Evolutionary conservation across 176 grass and related monocot genomes (phyloP).

Genomic region (Puya raimondii): DNA sequence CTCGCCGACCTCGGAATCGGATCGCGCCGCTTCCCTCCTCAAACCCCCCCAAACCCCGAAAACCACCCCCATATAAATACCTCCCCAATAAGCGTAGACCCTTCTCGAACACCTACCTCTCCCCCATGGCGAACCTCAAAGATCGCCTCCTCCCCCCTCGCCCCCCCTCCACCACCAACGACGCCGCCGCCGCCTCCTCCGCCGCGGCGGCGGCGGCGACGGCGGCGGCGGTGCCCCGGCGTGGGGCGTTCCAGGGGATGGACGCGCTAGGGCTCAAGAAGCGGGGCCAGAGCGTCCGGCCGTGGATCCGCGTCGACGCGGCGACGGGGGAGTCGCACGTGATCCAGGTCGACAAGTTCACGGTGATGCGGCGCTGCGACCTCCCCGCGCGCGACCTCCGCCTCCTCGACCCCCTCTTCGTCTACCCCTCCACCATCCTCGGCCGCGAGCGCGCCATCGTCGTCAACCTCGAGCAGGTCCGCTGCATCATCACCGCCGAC

Average conservation of each 20-base stretch:
- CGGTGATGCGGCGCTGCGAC: constrained; percentile 94
- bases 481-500: constrained; percentile 88
- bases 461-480: constrained; percentile 96
- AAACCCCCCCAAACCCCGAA: too few relatives aligned
- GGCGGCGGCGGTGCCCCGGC: background rate
- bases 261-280: constrained; percentile 66
- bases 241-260: constrained; percentile 32
- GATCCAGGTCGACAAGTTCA: constrained; percentile 74
- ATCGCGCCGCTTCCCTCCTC: too few relatives aligned
- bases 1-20: too few relatives aligned
- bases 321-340: constrained; percentile 48
- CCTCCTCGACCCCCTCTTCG: constrained; percentile 95
- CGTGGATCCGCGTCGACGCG: constrained; percentile 85
- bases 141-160: constrained; percentile 31
- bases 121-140: constrained; percentile 3
- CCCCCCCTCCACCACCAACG: constrained; percentile 11
- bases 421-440: constrained; percentile 83
- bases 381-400: constrained; percentile 92
- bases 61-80: too few relatives aligned
- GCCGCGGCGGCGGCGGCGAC: constrained; percentile 1
- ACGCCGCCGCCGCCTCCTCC: constrained; percentile 35
- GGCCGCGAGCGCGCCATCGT: constrained; percentile 92
- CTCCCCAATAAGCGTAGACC: too few relatives aligned
- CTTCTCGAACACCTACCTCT: background rate
- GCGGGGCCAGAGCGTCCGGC: constrained; percentile 58